phyloP scores from a whole-genome alignment of 495 filamentous ascomycete species.

The Podospora bellae-mahoneyi region DNA sequence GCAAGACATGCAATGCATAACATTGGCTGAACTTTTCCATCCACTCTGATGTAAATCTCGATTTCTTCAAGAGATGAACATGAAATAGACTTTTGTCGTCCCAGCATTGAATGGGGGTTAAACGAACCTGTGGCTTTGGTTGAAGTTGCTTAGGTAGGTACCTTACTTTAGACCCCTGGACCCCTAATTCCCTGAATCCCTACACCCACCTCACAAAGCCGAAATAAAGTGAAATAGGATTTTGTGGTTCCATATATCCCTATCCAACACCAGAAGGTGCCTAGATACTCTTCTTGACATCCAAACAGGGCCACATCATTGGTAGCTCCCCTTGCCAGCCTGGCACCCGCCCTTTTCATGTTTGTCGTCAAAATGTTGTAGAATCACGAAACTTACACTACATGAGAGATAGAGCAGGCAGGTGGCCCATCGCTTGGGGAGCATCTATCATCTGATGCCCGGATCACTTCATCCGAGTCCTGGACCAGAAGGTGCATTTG shows the following conservation, averaged over 20 bases:
- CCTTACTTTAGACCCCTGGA: neutral
- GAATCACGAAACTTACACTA: neutral
- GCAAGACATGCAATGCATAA: neutral
- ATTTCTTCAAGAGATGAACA: neutral
- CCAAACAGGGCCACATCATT: no score
- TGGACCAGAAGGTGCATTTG: neutral
- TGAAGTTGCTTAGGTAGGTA: neutral
- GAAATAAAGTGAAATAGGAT: no score
- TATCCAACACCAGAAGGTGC: no score
- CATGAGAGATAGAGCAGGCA: neutral
- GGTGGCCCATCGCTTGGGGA: neutral
- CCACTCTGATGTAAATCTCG: neutral
- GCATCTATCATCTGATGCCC: no score
- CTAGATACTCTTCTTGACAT: no score
- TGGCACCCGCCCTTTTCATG: no score
- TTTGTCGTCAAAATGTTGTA: neutral
- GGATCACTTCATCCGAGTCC: neutral
- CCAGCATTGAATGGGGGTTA: no score
- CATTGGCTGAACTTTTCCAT: neutral
- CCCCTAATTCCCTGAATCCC: neutral
- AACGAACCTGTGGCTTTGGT: no score
- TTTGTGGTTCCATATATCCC: no score
- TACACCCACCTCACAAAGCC: neutral
- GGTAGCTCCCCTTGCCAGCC: no score
- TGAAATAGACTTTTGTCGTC: neutral